Evolutionary conservation across 306 rosid genomes (phyloP).

Genomic region (Oxytropis ochrocephala): DNA sequence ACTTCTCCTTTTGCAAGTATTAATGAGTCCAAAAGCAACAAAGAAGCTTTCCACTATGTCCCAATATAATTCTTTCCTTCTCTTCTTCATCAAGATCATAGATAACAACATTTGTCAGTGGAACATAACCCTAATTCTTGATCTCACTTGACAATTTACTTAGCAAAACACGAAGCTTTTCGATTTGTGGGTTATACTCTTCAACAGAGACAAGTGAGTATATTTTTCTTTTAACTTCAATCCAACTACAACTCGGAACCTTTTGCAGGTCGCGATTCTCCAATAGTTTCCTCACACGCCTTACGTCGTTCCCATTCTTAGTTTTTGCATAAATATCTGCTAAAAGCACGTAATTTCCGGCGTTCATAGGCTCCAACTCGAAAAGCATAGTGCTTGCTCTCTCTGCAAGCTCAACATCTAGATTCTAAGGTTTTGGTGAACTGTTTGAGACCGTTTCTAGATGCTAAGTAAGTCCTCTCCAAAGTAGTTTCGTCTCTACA

Average conservation of each 20-base stretch:
- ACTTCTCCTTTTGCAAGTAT: constrained; percentile 58
- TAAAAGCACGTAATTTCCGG: constrained; percentile 85
- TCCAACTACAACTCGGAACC: constrained; percentile 82
- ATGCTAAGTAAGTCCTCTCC: too few species aligned
- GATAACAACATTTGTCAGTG: background rate
- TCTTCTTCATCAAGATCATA: constrained; percentile 60
- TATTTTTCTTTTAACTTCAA: constrained; percentile 66
- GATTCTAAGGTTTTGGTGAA: too few species aligned
- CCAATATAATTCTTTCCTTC: constrained; percentile 72
- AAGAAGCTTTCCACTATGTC: constrained; percentile 88
- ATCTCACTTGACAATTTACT: background rate
- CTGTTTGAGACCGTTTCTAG: too few species aligned
- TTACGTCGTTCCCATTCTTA: constrained; percentile 61
- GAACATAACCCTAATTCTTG: background rate
- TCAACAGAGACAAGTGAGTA: constrained; percentile 64
- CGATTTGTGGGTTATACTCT: constrained; percentile 61
- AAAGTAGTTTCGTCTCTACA: too few species aligned
- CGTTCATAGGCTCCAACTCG: constrained; percentile 76
- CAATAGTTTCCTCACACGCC: constrained; percentile 58
- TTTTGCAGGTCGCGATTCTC: constrained; percentile 59
- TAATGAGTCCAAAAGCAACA: constrained; percentile 93
- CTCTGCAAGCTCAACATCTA: constrained; percentile 66
- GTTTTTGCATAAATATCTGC: constrained; percentile 79
- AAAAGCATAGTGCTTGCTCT: constrained; percentile 68
- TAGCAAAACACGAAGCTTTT: constrained; percentile 62